A percentile compares a stretch with the other conserved stretches of the same genome.
Evolutionary conservation across 163 green algal genomes (phyloP).

Genomic region (Coccomyxa subellipsoidea): DNA sequence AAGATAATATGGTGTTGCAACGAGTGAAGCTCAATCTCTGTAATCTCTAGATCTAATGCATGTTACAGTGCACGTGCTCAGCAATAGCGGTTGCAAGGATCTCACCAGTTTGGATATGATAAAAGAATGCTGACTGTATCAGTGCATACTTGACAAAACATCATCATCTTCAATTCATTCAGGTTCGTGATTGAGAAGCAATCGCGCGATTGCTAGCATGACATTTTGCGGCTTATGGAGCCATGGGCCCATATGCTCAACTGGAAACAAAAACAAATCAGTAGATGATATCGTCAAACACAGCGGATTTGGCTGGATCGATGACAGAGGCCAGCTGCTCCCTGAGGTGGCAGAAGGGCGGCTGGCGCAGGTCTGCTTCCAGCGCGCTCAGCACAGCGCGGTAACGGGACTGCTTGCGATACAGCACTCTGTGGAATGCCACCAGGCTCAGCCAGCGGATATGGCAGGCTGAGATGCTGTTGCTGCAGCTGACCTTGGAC

Average conservation of each 20-base stretch:
- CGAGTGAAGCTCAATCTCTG: too few relatives aligned
- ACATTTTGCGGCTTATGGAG: too few relatives aligned
- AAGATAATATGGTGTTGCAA: too few relatives aligned
- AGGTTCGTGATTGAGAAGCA: too few relatives aligned
- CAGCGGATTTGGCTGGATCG: conserved; percentile 29
- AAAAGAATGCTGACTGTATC: too few relatives aligned
- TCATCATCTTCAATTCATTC: too few relatives aligned
- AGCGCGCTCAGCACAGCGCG: conserved; percentile 41
- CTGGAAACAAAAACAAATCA: background rate
- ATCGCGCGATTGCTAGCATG: too few relatives aligned
- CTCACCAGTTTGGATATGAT: too few relatives aligned
- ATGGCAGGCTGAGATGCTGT: conserved; percentile 53
- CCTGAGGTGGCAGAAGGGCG: conserved; percentile 28
- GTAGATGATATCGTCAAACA: conserved; percentile 53
- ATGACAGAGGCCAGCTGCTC: conserved; percentile 35
- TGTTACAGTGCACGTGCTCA: too few relatives aligned
- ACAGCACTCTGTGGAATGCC: conserved; percentile 62
- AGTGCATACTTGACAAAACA: too few relatives aligned
- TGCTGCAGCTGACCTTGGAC: conserved; percentile 23
- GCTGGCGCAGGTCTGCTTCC: conserved; percentile 26
- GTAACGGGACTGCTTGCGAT: conserved; percentile 55
- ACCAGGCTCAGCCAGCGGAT: conserved; percentile 64
- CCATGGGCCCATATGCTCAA: background rate
- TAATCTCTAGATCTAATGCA: too few relatives aligned
- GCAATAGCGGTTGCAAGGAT: too few relatives aligned